Percentiles rank a stretch among this genome's conserved stretches.
These are phyloP conservation scores for Rhizoclosmatium sp. DNA, from an alignment of 192 early-diverging fungal species.

Conservation along the genomic window DNA sequence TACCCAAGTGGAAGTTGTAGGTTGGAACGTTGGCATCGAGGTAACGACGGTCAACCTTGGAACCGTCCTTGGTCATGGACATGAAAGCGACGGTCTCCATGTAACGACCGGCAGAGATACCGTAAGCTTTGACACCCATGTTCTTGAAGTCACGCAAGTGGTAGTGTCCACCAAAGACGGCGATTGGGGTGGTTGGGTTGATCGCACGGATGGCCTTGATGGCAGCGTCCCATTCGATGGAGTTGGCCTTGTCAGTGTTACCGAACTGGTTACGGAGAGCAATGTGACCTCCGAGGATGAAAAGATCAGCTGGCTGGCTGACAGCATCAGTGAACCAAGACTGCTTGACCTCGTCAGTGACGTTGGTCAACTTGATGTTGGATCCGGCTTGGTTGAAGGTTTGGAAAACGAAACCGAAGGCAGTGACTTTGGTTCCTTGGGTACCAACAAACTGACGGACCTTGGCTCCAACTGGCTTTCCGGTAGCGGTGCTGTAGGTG, in stretches of 20 bases:
- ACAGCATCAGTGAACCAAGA: conserved; percentile 63
- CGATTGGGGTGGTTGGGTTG: conserved; percentile 56
- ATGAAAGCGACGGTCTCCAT: conserved; percentile 66
- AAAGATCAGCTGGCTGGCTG: conserved; percentile 55
- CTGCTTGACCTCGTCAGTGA: conserved; percentile 54
- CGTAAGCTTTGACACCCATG: conserved; percentile 55
- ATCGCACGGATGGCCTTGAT: conserved; percentile 55
- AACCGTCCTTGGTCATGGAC: conserved; percentile 52
- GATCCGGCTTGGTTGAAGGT: conserved; percentile 28
- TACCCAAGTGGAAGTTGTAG: conserved; percentile 57
- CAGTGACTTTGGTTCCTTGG: conserved; percentile 57
- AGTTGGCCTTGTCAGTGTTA: neutral
- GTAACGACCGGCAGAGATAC: conserved; percentile 58
- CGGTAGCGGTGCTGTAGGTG: conserved; percentile 29
- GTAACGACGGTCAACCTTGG: conserved; percentile 55
- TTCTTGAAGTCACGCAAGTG: conserved; percentile 58
- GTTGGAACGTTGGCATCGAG: conserved; percentile 61
- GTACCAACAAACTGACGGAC: conserved; percentile 45
- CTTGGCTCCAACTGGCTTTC: conserved; percentile 22
- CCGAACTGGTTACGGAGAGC: conserved; percentile 44
- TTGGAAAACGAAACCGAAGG: conserved; percentile 61
- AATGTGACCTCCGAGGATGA: conserved; percentile 60
- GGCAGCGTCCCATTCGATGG: conserved; percentile 48
- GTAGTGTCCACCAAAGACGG: conserved; percentile 62
- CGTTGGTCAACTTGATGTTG: conserved; percentile 39